Percentiles rank a stretch among this genome's conserved stretches.
Evolutionary conservation across 371 early-diverging fungal species (phyloP).

Genomic region (Mortierella polycephala): DNA sequence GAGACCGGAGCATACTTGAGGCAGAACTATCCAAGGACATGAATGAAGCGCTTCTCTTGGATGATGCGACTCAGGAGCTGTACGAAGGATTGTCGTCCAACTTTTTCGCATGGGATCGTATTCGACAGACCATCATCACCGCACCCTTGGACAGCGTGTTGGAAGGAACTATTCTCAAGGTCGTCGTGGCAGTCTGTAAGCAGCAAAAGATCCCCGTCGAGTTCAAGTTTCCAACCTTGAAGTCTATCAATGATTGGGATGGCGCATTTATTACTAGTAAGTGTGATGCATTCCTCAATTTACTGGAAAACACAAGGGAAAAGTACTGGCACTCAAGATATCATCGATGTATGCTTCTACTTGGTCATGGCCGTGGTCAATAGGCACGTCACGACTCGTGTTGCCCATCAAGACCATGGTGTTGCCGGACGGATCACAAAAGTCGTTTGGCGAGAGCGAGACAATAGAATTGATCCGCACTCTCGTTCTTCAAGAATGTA

Average conservation of each 20-base stretch:
- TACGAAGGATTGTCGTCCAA: conserved; percentile 77
- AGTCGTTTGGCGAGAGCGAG: conserved; percentile 8
- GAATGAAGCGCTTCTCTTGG: conserved; percentile 67
- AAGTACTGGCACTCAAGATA: too few species aligned
- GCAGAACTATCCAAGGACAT: conserved; percentile 55
- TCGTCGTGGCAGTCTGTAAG: conserved; percentile 58
- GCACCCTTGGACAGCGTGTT: conserved; percentile 69
- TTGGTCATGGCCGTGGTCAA: neutral
- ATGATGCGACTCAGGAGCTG: conserved; percentile 57
- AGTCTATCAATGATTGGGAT: conserved; percentile 62
- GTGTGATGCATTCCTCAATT: neutral
- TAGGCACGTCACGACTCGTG: conserved; percentile 62
- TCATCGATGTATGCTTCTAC: too few species aligned
- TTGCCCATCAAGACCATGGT: conserved; percentile 60
- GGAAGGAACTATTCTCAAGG: conserved; percentile 64
- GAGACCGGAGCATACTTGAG: conserved; percentile 46
- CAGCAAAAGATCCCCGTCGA: conserved; percentile 58
- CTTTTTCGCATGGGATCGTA: conserved; percentile 61
- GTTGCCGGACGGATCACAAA: conserved; percentile 13
- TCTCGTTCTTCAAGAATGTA: conserved; percentile 15
- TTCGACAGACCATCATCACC: conserved; percentile 55
- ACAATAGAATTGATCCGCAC: conserved; percentile 13
- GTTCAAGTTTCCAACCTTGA: conserved; percentile 60
- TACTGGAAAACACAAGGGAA: too few species aligned
- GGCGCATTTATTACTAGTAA: conserved; percentile 72